Evolutionary conservation across 2,329 filamentous ascomycete species (phyloP).

Genomic region (Aspergillus sergii): DNA sequence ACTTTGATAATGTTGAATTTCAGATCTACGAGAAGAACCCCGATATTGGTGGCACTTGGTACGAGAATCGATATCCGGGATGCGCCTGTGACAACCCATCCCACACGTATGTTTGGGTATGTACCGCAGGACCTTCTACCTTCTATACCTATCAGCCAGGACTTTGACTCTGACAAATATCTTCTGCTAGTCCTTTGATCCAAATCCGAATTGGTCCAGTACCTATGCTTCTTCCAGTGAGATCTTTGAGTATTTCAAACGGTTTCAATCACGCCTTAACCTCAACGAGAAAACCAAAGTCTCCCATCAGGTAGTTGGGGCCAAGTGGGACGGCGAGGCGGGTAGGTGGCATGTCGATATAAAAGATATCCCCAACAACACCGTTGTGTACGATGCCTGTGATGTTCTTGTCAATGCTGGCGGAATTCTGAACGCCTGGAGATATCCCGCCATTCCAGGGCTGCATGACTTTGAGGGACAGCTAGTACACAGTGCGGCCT

Average conservation of each 20-base stretch:
- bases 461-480: constrained; percentile 10
- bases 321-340: neutral
- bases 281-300: too few relatives aligned
- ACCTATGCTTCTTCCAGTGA: constrained; percentile 1
- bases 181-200: constrained; percentile 1
- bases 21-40: constrained; percentile 11
- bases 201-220: constrained; percentile 2
- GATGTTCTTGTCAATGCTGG: constrained; percentile 12
- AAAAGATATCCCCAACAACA: neutral
- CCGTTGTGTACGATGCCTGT: neutral
- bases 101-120: constrained; percentile 2
- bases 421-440: constrained; percentile 1
- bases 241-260: neutral
- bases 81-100: constrained; percentile 14
- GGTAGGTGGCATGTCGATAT: constrained; percentile 4
- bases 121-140: fast-evolving
- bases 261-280: neutral
- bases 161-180: fast-evolving
- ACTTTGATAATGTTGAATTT: constrained; percentile 1
- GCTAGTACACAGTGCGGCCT: constrained; percentile 7
- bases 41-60: constrained; percentile 16
- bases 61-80: constrained; percentile 20
- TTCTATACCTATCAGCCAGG: too few relatives aligned
- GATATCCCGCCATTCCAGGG: constrained; percentile 9
- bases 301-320: neutral